Conservation (phyloP, 371 early-diverging fungal species). For the Mortierella sp. region DNA sequence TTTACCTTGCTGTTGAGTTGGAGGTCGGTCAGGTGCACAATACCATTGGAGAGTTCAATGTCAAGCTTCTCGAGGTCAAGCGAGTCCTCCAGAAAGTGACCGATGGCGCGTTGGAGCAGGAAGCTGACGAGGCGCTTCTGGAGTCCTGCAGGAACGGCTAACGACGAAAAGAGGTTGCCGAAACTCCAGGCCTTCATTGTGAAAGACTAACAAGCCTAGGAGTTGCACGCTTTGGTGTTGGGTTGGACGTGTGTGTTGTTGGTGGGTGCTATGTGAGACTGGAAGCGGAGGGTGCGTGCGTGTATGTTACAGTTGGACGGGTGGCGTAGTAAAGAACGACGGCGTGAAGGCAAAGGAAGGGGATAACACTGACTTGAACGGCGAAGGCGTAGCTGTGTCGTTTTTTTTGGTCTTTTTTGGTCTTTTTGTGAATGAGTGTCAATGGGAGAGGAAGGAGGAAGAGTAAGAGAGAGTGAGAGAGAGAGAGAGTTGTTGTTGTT, state of each 20-base stretch:
- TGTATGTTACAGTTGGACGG: not conserved
- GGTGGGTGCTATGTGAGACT: not conserved
- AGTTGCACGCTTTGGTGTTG: not conserved
- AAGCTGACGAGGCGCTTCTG: conserved; percentile 91
- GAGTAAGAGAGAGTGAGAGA: not conserved
- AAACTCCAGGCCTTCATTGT: conserved; percentile 60
- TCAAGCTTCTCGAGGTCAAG: conserved; percentile 89
- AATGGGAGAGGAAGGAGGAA: not conserved
- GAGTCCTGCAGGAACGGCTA: conserved; percentile 76
- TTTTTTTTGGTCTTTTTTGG: not conserved
- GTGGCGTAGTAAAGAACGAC: not conserved
- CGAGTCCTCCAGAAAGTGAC: conserved; percentile 86
- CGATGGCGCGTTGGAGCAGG: conserved; percentile 85
- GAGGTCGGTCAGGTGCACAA: conserved; percentile 83
- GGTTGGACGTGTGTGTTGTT: not conserved
- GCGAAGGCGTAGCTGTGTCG: not conserved
- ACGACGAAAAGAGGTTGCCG: conserved; percentile 59
- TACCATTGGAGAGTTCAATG: conserved; percentile 88
- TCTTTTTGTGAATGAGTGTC: not conserved
- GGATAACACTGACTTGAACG: not conserved
- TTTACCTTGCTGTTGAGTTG: conserved; percentile 83
- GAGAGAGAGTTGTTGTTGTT: not conserved
- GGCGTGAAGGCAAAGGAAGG: not conserved
- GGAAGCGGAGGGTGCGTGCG: not conserved
- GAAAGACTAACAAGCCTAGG: not conserved